phyloP scores from a whole-genome alignment of 164 flowering plant genomes.

The Kingdonia uniflora region DNA sequence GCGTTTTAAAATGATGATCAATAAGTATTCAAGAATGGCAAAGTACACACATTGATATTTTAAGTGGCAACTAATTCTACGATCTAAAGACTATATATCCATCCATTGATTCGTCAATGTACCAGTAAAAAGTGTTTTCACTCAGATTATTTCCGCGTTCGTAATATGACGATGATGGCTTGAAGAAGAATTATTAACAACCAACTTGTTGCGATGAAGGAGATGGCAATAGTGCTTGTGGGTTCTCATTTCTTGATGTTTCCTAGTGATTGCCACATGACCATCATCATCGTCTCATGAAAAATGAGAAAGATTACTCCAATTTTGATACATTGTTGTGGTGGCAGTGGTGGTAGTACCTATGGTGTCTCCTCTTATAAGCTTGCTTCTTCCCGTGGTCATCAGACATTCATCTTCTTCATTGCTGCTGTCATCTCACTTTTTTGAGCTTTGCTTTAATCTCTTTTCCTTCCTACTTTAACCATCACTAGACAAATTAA shows the following conservation, averaged over 20 bases:
- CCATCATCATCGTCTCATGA: constrained; percentile 26
- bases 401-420: constrained; percentile 31
- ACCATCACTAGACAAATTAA: constrained; percentile 37
- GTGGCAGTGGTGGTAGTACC: constrained; percentile 6
- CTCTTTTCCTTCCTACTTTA: constrained; percentile 49
- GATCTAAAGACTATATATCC: no score
- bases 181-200: constrained; percentile 13
- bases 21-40: no score
- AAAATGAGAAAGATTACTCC: constrained; percentile 20
- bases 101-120: no score
- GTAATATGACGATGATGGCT: no score
- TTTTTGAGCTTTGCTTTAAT: constrained; percentile 36
- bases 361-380: constrained; percentile 25
- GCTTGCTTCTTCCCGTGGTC: constrained; percentile 35
- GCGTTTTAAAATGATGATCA: no score
- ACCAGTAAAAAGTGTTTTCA: no score
- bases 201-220: constrained; percentile 10
- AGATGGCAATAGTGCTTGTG: constrained; percentile 19
- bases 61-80: no score
- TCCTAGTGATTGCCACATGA: no score
- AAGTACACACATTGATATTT: no score
- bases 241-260: constrained; percentile 5
- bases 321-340: constrained; percentile 22
- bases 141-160: no score
- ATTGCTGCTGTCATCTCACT: constrained; percentile 27